A percentile compares a stretch with the other conserved stretches of the same genome.
phyloP scores from a whole-genome alignment of 257 asterid genomes.

The Petunia axillaris region DNA sequence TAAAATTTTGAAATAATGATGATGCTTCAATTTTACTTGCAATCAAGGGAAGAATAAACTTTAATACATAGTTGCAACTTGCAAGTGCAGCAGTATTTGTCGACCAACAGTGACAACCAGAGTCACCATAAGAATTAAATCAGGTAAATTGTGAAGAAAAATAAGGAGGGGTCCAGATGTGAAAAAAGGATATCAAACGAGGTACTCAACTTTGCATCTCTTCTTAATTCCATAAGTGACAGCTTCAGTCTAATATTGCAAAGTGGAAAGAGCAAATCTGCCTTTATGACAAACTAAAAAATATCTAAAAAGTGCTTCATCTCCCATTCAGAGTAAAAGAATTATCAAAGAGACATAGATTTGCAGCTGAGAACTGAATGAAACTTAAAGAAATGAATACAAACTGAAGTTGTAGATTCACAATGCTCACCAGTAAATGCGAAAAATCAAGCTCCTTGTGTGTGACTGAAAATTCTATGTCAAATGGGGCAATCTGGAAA shows the following conservation, averaged over 20 bases:
- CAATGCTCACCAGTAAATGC: constrained; percentile 80
- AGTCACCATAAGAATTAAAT: constrained; percentile 3
- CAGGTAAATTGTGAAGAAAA: neutral
- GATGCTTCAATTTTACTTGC: neutral
- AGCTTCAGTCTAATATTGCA: neutral
- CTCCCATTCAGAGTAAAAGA: neutral
- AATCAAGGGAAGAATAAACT: neutral
- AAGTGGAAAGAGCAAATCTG: neutral
- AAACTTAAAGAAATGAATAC: constrained; percentile 18
- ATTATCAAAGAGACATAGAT: neutral
- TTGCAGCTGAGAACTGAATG: neutral
- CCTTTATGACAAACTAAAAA: neutral
- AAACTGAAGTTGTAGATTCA: neutral
- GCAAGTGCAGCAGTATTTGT: neutral
- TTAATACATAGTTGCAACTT: neutral
- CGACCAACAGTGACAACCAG: neutral
- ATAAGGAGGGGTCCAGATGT: neutral
- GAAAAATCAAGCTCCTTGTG: constrained; percentile 99
- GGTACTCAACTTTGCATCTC: constrained; percentile 12
- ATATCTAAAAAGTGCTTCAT: constrained; percentile 6
- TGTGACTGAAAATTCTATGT: constrained; percentile 94
- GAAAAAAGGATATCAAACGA: constrained; percentile 9
- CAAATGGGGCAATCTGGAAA: constrained; percentile 97
- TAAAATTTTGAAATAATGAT: neutral
- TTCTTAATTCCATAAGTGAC: neutral